Percentiles rank a stretch among this genome's conserved stretches.
These are phyloP conservation scores for Fomitopsis betulina DNA, from an alignment of 1,284 basidiomycete genomes.

Conservation along the genomic window DNA sequence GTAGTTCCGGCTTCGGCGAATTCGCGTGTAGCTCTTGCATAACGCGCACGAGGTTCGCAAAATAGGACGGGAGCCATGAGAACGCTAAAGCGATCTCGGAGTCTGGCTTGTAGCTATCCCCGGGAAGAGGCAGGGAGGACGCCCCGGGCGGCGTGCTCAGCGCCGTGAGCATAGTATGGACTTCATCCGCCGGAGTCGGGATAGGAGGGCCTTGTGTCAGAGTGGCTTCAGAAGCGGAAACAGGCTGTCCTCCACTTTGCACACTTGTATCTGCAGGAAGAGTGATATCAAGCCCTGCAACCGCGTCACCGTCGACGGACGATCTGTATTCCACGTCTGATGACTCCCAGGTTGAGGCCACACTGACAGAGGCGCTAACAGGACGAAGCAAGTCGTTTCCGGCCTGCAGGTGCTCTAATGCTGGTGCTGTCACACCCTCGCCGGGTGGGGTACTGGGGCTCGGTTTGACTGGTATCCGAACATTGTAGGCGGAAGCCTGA, in stretches of 20 bases:
- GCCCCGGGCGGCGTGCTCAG: not conserved
- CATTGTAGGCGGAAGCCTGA: not conserved
- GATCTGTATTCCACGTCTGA: no score
- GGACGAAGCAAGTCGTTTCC: constrained; percentile 29
- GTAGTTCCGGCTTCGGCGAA: not conserved
- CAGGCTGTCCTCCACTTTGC: no score
- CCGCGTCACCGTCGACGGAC: no score
- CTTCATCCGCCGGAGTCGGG: not conserved
- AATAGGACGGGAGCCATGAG: not conserved
- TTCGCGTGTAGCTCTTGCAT: not conserved
- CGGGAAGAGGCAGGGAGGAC: not conserved
- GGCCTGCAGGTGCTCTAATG: not conserved
- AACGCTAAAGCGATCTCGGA: not conserved
- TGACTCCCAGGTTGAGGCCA: not conserved
- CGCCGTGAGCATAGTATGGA: not conserved
- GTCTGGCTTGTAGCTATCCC: not conserved
- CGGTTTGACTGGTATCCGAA: not conserved
- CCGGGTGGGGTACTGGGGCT: not conserved
- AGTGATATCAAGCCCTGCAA: no score
- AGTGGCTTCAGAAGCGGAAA: no score
- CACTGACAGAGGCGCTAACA: not conserved
- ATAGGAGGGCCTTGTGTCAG: not conserved
- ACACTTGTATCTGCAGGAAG: no score
- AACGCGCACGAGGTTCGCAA: not conserved
- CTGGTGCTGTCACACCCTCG: not conserved